phyloP scores from a whole-genome alignment of 2,329 filamentous ascomycete genomes.

The Scolecobasidium constrictum region DNA sequence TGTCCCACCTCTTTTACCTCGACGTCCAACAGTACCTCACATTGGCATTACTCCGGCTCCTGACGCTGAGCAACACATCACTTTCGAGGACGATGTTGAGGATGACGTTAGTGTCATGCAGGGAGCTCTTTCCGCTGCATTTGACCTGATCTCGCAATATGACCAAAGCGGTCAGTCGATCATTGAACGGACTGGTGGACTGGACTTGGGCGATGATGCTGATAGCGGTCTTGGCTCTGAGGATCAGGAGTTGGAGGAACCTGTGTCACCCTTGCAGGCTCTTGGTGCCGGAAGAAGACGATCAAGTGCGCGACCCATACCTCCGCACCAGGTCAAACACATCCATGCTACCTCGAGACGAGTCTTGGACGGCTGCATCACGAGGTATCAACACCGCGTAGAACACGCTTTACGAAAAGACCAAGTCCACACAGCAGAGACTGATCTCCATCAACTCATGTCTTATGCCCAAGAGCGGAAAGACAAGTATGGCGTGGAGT shows the following conservation, averaged over 20 bases:
- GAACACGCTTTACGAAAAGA: neutral
- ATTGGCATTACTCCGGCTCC: neutral
- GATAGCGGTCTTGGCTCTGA: too few relatives aligned
- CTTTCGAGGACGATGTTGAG: neutral
- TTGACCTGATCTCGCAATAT: neutral
- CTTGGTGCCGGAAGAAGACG: too few relatives aligned
- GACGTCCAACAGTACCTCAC: neutral
- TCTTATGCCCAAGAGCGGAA: neutral
- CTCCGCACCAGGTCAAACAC: neutral
- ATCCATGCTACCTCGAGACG: neutral
- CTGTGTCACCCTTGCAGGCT: too few relatives aligned
- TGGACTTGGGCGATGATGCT: neutral
- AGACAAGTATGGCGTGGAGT: neutral
- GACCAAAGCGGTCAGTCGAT: neutral
- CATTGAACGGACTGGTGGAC: neutral
- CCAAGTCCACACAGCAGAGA: neutral
- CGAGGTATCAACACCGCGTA: neutral
- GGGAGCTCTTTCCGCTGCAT: neutral
- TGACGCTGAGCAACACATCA: neutral
- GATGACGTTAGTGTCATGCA: neutral
- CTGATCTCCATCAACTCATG: neutral
- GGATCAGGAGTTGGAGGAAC: too few relatives aligned
- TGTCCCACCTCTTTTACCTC: neutral
- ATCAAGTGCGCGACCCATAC: too few relatives aligned
- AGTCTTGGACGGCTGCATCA: neutral